phyloP scores from a whole-genome alignment of 2,329 filamentous ascomycete species.

The Exophiala phaeomuriformis region DNA sequence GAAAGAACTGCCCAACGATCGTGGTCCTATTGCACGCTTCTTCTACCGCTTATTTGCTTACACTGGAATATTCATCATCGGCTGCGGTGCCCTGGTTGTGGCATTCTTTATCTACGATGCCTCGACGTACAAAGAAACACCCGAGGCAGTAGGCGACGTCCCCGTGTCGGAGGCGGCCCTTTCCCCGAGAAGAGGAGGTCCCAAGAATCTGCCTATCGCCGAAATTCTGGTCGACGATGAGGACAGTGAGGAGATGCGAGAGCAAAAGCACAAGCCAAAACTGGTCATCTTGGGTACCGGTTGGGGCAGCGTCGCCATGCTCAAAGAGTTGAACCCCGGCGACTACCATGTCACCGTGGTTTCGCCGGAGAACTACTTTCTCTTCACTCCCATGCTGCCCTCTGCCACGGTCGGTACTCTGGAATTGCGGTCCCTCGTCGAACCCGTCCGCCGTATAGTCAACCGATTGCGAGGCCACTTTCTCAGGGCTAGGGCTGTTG shows the following conservation, averaged over 20 bases:
- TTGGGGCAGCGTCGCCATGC: conserved; percentile 85
- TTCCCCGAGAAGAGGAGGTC: conserved; percentile 72
- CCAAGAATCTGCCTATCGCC: conserved; percentile 89
- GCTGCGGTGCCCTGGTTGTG: conserved; percentile 62
- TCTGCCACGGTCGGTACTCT: conserved; percentile 94
- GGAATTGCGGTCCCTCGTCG: conserved; percentile 81
- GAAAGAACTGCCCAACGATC: conserved; percentile 31
- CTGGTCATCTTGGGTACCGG: conserved; percentile 88
- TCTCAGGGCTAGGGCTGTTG: conserved; percentile 74
- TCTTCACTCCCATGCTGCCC: conserved; percentile 97
- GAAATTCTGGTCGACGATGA: conserved; percentile 85
- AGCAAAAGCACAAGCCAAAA: conserved; percentile 78
- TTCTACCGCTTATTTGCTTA: conserved; percentile 63
- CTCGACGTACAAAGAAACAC: conserved; percentile 72
- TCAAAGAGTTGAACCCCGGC: conserved; percentile 82
- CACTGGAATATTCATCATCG: conserved; percentile 66
- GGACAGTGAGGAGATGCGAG: conserved; percentile 62
- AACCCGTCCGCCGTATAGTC: conserved; percentile 83
- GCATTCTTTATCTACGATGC: conserved; percentile 93
- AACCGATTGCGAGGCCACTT: conserved; percentile 76
- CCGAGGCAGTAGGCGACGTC: conserved; percentile 59
- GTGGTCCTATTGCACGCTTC: conserved; percentile 43
- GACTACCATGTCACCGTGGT: conserved; percentile 96
- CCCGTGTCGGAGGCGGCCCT: conserved; percentile 78
- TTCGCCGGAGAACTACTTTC: conserved; percentile 90